Conservation (phyloP, 352 stramenopile species). For the Phytophthora hibernalis region DNA sequence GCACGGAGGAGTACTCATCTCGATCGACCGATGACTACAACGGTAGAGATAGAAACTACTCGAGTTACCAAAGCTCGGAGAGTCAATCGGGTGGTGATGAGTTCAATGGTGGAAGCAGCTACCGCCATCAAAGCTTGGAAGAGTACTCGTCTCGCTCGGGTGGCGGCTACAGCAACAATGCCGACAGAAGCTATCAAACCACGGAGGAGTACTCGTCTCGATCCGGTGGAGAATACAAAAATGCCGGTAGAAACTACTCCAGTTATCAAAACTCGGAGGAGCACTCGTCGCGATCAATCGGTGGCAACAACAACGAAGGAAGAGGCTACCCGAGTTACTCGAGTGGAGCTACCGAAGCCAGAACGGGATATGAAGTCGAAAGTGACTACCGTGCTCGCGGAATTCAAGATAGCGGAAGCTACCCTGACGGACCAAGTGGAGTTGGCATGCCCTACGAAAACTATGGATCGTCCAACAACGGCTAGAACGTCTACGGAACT, state of each 20-base stretch:
- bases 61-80: conserved; percentile 3
- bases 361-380: conserved; percentile 8
- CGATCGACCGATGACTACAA: conserved; percentile 3
- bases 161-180: not conserved
- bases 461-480: conserved; percentile 6
- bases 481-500: conserved; percentile 4
- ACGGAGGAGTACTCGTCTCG: conserved; percentile 9
- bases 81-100: not conserved
- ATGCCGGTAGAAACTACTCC: conserved; percentile 5
- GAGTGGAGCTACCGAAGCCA: not conserved
- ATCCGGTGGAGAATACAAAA: not conserved
- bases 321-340: conserved; percentile 9
- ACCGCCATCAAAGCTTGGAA: conserved; percentile 1
- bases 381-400: not conserved
- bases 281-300: conserved; percentile 1
- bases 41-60: conserved; percentile 1
- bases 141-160: conserved; percentile 1
- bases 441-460: conserved; percentile 4
- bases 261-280: conserved; percentile 8
- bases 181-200: conserved; percentile 6
- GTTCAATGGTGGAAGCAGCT: not conserved
- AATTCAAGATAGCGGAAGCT: not conserved
- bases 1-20: conserved; percentile 3
- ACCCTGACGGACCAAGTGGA: not conserved
- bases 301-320: conserved; percentile 1